Percentiles rank a stretch among this genome's conserved stretches.
Evolutionary conservation across 192 early-diverging fungal genomes (phyloP).

Genomic region (Rhizoclosmatium sp.): DNA sequence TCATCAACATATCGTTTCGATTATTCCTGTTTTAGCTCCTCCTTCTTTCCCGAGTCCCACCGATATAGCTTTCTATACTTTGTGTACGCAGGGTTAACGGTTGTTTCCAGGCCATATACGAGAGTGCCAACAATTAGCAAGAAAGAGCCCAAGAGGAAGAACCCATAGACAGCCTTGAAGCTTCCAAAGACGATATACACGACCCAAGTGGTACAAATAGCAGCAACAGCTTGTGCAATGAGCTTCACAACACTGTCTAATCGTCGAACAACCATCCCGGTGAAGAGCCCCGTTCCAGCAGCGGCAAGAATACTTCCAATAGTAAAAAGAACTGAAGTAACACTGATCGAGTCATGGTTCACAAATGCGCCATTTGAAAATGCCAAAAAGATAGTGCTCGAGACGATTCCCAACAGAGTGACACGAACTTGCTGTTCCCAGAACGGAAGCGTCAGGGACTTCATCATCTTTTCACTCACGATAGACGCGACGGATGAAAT

Average conservation of each 20-base stretch:
- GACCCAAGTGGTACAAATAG: conserved; percentile 4
- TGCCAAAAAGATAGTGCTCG: conserved; percentile 5
- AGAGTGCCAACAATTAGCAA: neutral
- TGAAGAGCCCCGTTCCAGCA: conserved; percentile 18
- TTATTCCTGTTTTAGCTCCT: no score
- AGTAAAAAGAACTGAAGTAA: neutral
- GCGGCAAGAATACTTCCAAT: conserved; percentile 4
- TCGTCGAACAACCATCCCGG: conserved; percentile 10
- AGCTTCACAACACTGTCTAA: conserved; percentile 23
- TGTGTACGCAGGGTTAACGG: neutral
- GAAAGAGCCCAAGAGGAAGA: neutral
- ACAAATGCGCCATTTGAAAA: neutral
- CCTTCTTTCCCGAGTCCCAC: no score
- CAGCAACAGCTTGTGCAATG: conserved; percentile 17
- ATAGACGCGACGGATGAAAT: conserved; percentile 17
- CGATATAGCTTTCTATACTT: no score
- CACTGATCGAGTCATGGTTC: neutral
- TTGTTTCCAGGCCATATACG: conserved; percentile 10
- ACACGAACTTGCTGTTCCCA: conserved; percentile 27
- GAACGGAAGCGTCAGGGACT: conserved; percentile 17
- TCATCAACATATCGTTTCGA: no score
- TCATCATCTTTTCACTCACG: conserved; percentile 17
- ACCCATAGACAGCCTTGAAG: neutral
- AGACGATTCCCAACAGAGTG: conserved; percentile 1
- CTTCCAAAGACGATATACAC: conserved; percentile 15